phyloP scores from a whole-genome alignment of 2,329 filamentous ascomycete genomes.

The Sporothrix curviconia region DNA sequence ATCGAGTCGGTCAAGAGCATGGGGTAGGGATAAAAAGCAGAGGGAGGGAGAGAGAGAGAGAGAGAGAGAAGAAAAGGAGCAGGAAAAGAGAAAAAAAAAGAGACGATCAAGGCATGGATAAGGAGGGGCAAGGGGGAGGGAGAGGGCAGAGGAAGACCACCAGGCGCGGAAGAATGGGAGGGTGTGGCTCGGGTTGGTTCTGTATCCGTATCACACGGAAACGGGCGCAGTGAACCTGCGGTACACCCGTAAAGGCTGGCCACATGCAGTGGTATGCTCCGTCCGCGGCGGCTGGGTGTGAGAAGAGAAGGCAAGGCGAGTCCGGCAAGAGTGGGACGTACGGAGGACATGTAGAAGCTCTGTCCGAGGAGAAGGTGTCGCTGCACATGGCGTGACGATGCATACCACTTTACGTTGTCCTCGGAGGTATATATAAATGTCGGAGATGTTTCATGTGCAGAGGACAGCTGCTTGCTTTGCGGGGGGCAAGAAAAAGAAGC shows the following conservation, averaged over 20 bases:
- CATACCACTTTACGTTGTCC: neutral
- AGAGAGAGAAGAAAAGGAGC: neutral
- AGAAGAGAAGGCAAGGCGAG: neutral
- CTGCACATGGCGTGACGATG: constrained; percentile 7
- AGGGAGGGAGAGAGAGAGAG: too few relatives aligned
- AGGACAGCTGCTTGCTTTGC: neutral
- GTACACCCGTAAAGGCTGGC: neutral
- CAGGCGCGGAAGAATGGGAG: neutral
- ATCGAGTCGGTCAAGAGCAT: constrained; percentile 16
- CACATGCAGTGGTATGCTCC: neutral
- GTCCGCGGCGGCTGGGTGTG: neutral
- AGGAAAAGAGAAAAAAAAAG: neutral
- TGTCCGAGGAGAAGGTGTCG: constrained; percentile 2
- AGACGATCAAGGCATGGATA: too few relatives aligned
- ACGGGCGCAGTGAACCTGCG: neutral
- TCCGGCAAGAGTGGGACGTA: too few relatives aligned
- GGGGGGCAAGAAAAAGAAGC: neutral
- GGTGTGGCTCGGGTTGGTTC: constrained; percentile 4
- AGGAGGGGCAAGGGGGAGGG: too few relatives aligned
- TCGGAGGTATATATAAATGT: neutral
- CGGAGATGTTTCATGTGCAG: neutral
- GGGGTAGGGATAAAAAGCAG: neutral
- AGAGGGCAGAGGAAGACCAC: too few relatives aligned
- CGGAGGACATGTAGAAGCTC: neutral
- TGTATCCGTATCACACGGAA: neutral